Evolutionary conservation across 371 early-diverging fungal genomes (phyloP).

Genomic region (Mucor circinelloides): DNA sequence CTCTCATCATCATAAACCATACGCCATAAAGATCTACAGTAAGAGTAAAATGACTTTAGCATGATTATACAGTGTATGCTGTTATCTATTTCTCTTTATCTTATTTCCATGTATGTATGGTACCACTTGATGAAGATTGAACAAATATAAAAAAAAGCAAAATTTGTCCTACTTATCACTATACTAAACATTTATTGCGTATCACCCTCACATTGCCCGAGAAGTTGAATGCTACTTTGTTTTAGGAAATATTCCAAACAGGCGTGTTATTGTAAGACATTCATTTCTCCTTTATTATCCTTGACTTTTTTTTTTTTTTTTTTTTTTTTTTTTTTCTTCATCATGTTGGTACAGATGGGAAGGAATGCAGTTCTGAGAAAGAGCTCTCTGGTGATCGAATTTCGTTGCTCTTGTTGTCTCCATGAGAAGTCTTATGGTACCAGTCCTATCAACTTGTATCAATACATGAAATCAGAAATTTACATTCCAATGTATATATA

Average conservation of each 20-base stretch:
- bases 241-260: neutral
- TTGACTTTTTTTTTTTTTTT: neutral
- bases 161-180: neutral
- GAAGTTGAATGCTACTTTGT: neutral
- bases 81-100: too few relatives aligned
- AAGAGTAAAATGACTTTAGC: too few relatives aligned
- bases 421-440: neutral
- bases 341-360: constrained; percentile 34
- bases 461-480: neutral
- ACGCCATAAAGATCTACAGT: neutral
- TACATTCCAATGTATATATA: neutral
- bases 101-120: neutral
- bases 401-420: constrained; percentile 26
- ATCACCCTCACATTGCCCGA: neutral
- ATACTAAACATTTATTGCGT: neutral
- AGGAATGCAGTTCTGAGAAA: constrained; percentile 37
- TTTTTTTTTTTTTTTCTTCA: neutral
- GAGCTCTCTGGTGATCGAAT: constrained; percentile 22
- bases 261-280: neutral
- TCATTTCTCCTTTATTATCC: neutral
- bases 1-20: neutral
- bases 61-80: too few relatives aligned
- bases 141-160: neutral
- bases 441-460: constrained; percentile 5
- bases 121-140: neutral